A percentile compares a stretch with the other conserved stretches of the same genome.
phyloP scores from a whole-genome alignment of 1,139 yeast species.

The Diutina pseudorugosa region DNA sequence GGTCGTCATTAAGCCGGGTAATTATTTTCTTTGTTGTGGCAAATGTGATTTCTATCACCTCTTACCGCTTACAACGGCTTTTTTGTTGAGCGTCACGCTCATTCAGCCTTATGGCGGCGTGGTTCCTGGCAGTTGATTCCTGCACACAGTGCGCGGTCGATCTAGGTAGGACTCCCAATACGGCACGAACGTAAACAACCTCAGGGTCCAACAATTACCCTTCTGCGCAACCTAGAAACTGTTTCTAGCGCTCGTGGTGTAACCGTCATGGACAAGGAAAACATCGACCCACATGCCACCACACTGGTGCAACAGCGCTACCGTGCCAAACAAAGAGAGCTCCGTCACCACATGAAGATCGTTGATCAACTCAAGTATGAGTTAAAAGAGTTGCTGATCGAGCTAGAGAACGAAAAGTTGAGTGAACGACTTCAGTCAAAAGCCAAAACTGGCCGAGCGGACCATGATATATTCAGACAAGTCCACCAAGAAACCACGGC shows the following conservation, averaged over 20 bases:
- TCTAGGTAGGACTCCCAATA: background rate
- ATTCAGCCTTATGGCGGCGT: background rate
- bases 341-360: slow-evolving; percentile 15
- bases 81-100: background rate
- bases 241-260: background rate
- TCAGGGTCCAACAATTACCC: background rate
- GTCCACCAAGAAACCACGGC: slow-evolving; percentile 6
- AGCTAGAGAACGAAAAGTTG: slow-evolving; percentile 9
- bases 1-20: too few species aligned
- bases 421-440: slow-evolving; percentile 5
- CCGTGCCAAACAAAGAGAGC: slow-evolving; percentile 14
- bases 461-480: slow-evolving; percentile 1
- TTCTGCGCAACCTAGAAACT: background rate
- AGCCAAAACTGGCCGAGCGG: slow-evolving; percentile 6
- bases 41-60: too few species aligned
- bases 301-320: background rate
- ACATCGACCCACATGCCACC: background rate
- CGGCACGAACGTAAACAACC: background rate
- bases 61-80: too few species aligned
- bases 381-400: slow-evolving; percentile 16
- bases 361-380: slow-evolving; percentile 16
- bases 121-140: background rate
- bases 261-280: background rate
- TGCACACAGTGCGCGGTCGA: background rate
- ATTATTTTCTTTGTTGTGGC: too few species aligned